Evolutionary conservation across 441 rosid species (phyloP), one percentile per base, ranked within the genome.

Genomic region (Gossypium schwendimanii): DNA sequence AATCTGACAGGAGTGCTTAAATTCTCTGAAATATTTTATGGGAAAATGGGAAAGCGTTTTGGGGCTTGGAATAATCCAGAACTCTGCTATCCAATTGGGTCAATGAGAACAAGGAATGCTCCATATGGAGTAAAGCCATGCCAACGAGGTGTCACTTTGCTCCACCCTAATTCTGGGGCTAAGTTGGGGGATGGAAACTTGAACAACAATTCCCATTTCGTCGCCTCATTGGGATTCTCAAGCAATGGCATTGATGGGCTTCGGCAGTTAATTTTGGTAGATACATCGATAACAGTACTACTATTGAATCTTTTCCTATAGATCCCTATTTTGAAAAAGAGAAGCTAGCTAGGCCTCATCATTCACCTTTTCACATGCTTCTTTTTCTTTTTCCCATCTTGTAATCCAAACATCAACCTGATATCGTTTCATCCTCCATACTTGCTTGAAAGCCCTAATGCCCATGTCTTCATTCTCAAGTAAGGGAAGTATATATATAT

Each of bases 11-110:
- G 98, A 73, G 87, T 81, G 86, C 82, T 94, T 15, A 69, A 77
- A 65, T 88, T 92, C 74, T 75, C 97, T 15, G 54, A 62, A 53
- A 53, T 18, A 77, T 94, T 92, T 72, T 88, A 86, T 76, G 70
- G 77, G 78, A 92, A 81, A 74, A 76, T 94, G 85, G 90, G 96
- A 18, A 85, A 94, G 80, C 91, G 96, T 18, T 91, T 94, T 63
- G 91, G 95, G 73, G 94, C 93, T 15, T 89, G 94, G 96, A 85
- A 84, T 79, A 94, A 94, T 79, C 93, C 96, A 59, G 82, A 87
- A 70, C 81, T 94, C 57, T 94, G 99, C 81, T 89, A 84, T 77
- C 77, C 83, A 0, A 54, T 71, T 33, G 86, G 78, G 75, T 64
- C 75, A 72, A 52, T 69, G 71, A 74, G 85, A 62, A 63, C 70